Evolutionary conservation across 176 grass and related monocot species (phyloP).

Genomic region (Metroxylon sagu): DNA sequence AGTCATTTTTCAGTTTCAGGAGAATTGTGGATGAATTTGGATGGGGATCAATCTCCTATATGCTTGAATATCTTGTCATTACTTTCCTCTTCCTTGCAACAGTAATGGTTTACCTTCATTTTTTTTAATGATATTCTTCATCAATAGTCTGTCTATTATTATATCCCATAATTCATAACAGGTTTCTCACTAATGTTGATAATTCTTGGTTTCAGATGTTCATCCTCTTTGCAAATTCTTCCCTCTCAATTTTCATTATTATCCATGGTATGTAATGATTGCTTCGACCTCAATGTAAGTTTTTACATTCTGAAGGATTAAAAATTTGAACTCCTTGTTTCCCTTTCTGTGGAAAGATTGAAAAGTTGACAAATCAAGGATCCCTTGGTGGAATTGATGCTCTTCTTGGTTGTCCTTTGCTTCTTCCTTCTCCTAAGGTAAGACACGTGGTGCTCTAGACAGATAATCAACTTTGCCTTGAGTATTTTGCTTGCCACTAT

Average conservation of each 20-base stretch:
- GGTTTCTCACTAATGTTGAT: not conserved
- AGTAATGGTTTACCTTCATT: constrained; percentile 36
- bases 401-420: constrained; percentile 76
- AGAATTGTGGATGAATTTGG: constrained; percentile 96
- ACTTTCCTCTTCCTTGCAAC: constrained; percentile 38
- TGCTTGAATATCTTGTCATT: constrained; percentile 81
- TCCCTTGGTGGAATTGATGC: constrained; percentile 92
- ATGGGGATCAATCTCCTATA: constrained; percentile 73
- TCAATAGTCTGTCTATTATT: constrained; percentile 11
- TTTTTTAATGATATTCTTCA: constrained; percentile 20
- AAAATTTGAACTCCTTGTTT: constrained; percentile 16
- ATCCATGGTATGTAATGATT: constrained; percentile 54
- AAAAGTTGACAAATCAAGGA: constrained; percentile 58
- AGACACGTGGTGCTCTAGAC: constrained; percentile 7
- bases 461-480: not conserved
- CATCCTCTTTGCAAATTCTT: constrained; percentile 53
- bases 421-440: constrained; percentile 83
- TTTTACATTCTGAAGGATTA: constrained; percentile 23
- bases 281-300: constrained; percentile 5
- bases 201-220: constrained; percentile 41
- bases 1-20: constrained; percentile 40
- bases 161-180: not conserved
- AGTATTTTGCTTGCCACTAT: not conserved
- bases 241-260: constrained; percentile 63
- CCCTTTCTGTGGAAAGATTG: constrained; percentile 35